Evolutionary conservation across 192 early-diverging fungal species (phyloP), one percentile per base, ranked within the genome.

Genomic region (Gigaspora rosea): DNA sequence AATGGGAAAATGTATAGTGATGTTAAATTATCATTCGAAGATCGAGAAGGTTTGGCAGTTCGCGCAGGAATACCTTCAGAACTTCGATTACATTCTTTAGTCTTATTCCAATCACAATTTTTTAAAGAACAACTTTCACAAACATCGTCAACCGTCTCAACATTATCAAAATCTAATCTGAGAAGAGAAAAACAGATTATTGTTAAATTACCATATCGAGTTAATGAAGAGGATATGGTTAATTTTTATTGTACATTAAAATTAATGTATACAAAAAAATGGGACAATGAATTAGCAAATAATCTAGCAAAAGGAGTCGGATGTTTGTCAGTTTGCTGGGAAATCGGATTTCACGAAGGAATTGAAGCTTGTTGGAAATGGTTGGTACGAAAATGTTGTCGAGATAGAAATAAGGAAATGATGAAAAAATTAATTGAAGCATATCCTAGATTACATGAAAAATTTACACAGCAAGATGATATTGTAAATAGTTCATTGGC

Each of bases 321-420:
- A 11, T 54, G 77, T 32, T 50, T 80, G 12, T 66, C 74, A 1
- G 74, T 67, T 22, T 80, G 79, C 50, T 58, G 54, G 3, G 79
- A 80, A 49, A 71, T 80, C 35, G 79, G 69, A 57, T 80, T 78
- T 61, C 56, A 76, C 18, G 79, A 80, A 47, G 79, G 79, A n/a
- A 80, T 71, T 13, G 76, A 51, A 22, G 32, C n/a, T 32, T 67
- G 67, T 33, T 78, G 75, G 65, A 65, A 63, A 63, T 80, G 79
- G 79, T 59, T 78, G 2, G 68, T 78, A 13, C 15, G 9, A 46
- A 71, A 78, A 56, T 78, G 77, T 50, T 12, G 52, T 47, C 35
- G 49, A 13, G 56, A 50, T 78, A 57, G 33, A 20, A 71, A 78
- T 57, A 71, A 27, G 18, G 77, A 78, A 48, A 78, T 71, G 67